Conservation (phyloP, 257 asterid species). For the Cinchona pubescens region DNA sequence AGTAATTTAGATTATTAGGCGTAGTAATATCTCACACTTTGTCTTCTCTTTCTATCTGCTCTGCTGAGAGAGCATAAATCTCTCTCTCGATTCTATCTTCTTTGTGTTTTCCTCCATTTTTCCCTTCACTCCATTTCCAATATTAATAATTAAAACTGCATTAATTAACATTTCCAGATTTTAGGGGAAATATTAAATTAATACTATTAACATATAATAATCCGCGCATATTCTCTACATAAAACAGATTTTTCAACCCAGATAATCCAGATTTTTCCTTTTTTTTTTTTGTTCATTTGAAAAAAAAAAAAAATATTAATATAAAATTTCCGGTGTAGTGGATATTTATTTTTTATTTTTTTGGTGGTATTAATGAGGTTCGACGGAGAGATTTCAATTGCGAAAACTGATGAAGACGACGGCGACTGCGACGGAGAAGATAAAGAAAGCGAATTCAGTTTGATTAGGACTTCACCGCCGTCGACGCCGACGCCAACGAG, state of each 20-base stretch:
- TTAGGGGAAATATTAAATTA: neutral
- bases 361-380: conserved; percentile 12
- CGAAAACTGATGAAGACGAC: conserved; percentile 8
- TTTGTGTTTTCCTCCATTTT: conserved; percentile 21
- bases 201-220: neutral
- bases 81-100: no score
- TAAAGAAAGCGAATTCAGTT: conserved; percentile 2
- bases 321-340: no score
- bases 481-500: conserved; percentile 26
- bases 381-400: conserved; percentile 14
- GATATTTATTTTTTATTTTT: neutral
- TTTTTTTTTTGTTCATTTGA: neutral
- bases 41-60: neutral
- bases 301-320: no score
- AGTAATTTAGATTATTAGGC: no score
- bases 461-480: neutral
- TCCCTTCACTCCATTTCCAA: neutral
- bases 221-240: neutral
- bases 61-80: no score
- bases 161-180: neutral
- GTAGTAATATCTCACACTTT: no score
- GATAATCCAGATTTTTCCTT: neutral
- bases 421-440: conserved; percentile 15
- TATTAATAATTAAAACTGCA: neutral
- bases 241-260: neutral